Evolutionary conservation across 257 asterid genomes (phyloP).

Genomic region (Paulownia fortunei): DNA sequence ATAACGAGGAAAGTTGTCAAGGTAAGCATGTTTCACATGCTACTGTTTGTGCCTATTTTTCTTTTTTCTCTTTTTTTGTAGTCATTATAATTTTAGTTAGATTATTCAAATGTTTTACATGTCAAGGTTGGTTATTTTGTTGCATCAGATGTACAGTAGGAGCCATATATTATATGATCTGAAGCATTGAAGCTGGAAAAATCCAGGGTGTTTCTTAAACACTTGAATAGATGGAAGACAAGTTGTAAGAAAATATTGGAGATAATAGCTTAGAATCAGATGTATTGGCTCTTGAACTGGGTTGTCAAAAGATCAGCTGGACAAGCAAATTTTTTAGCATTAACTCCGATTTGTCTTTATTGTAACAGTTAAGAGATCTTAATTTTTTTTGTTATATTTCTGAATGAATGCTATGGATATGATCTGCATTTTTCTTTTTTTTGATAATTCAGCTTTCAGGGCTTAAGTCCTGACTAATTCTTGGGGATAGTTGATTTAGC

Average conservation of each 20-base stretch:
- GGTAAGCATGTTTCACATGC: slow-evolving; percentile 29
- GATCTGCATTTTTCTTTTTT: neutral
- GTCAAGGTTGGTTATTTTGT: slow-evolving; percentile 14
- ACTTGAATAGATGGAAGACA: neutral
- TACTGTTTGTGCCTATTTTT: neutral
- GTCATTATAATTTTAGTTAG: neutral
- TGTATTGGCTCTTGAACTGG: neutral
- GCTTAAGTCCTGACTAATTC: too few species aligned
- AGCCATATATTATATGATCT: neutral
- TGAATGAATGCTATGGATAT: neutral
- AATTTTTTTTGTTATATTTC: neutral
- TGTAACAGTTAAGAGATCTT: neutral
- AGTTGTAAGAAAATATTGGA: neutral
- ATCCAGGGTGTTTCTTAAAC: neutral
- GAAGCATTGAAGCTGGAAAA: slow-evolving; percentile 3
- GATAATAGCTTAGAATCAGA: neutral
- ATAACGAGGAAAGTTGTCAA: slow-evolving; percentile 28
- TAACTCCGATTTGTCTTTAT: neutral
- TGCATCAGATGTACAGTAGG: slow-evolving; percentile 5
- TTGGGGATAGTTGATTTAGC: too few species aligned
- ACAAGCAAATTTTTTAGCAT: neutral
- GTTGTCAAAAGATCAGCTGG: slow-evolving; percentile 9
- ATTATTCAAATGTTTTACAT: slow-evolving; percentile 5
- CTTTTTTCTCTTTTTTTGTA: neutral
- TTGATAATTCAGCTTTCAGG: too few species aligned